Conservation (phyloP, 2,329 filamentous ascomycete species). For the Verticillium albo-atrum region DNA sequence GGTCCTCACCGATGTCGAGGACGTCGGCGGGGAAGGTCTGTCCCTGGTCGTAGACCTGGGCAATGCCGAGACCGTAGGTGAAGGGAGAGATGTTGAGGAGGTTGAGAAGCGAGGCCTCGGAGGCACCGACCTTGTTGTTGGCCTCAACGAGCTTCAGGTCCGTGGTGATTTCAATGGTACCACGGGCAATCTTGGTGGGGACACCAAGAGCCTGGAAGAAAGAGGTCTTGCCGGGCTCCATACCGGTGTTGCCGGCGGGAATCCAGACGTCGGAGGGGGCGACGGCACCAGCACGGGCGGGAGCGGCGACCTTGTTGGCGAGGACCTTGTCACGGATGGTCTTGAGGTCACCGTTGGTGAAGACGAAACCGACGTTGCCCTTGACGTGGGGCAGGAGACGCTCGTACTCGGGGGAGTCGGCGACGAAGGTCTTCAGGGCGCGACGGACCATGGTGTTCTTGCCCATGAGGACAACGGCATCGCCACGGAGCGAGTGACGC, state of each 20-base stretch:
- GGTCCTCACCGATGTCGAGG: slow-evolving; percentile 90
- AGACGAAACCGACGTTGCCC: slow-evolving; percentile 99
- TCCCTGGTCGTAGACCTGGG: slow-evolving; percentile 96
- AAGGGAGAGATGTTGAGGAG: slow-evolving; percentile 99
- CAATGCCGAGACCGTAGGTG: slow-evolving; percentile 96
- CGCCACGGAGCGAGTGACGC: slow-evolving; percentile 80
- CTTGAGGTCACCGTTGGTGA: slow-evolving; percentile 98
- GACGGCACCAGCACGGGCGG: slow-evolving; percentile 94
- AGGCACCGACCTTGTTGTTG: slow-evolving; percentile 91
- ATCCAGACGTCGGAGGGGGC: slow-evolving; percentile 92
- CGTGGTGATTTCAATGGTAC: slow-evolving; percentile 99
- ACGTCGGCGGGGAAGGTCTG: slow-evolving; percentile 84
- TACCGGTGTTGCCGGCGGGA: slow-evolving; percentile 98
- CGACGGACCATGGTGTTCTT: slow-evolving; percentile 99
- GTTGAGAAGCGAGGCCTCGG: slow-evolving; percentile 97
- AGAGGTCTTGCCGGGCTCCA: slow-evolving; percentile 99
- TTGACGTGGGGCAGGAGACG: slow-evolving; percentile 92
- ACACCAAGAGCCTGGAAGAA: slow-evolving; percentile 99
- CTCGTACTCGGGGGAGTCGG: slow-evolving; percentile 94
- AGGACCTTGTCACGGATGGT: slow-evolving; percentile 89
- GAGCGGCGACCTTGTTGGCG: slow-evolving; percentile 93
- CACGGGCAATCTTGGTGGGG: slow-evolving; percentile 99
- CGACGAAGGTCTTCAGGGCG: slow-evolving; percentile 91
- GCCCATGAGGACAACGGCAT: slow-evolving; percentile 97
- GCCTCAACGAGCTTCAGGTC: slow-evolving; percentile 98